These are phyloP conservation scores for Claviceps africana DNA, from an alignment of 2,329 filamentous ascomycete species.

Conservation along the genomic window DNA sequence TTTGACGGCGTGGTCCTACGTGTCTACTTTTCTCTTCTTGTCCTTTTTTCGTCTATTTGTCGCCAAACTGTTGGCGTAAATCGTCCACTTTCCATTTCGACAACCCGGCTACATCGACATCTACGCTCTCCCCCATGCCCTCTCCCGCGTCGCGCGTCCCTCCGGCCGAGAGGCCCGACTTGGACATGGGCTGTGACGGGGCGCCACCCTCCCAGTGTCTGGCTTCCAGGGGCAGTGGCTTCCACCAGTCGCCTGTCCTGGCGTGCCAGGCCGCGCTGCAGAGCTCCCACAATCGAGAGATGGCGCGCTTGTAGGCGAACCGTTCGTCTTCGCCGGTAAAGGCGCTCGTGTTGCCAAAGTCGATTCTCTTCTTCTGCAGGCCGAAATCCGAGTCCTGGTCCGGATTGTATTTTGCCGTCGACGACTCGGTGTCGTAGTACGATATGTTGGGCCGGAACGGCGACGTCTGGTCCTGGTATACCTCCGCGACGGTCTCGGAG, in stretches of 20 bases:
- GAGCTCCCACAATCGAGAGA: conserved; percentile 70
- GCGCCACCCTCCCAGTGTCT: conserved; percentile 49
- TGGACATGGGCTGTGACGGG: conserved; percentile 11
- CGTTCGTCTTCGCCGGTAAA: conserved; percentile 72
- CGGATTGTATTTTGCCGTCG: conserved; percentile 35
- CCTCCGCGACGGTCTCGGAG: conserved; percentile 40
- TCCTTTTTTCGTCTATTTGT: conserved; percentile 1
- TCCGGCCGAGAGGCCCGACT: conserved; percentile 2
- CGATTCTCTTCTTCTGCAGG: conserved; percentile 24
- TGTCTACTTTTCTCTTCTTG: not conserved
- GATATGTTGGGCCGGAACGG: conserved; percentile 71
- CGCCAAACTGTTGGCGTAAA: conserved; percentile 14
- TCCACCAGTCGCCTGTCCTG: conserved; percentile 54
- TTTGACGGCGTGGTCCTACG: too few species aligned
- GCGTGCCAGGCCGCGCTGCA: conserved; percentile 61
- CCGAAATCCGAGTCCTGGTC: conserved; percentile 45
- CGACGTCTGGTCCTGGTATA: conserved; percentile 62
- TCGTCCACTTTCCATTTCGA: conserved; percentile 24
- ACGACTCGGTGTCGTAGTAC: conserved; percentile 38
- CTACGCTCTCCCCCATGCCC: conserved; percentile 20
- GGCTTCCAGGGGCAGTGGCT: conserved; percentile 47
- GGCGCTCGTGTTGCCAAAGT: conserved; percentile 53
- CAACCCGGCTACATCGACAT: conserved; percentile 25
- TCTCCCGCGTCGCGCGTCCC: conserved; percentile 11
- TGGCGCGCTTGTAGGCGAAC: conserved; percentile 67